Evolutionary conservation across 306 rosid genomes (phyloP), one percentile per base, ranked within the genome.

Genomic region (Chamaecrista fasciculata): DNA sequence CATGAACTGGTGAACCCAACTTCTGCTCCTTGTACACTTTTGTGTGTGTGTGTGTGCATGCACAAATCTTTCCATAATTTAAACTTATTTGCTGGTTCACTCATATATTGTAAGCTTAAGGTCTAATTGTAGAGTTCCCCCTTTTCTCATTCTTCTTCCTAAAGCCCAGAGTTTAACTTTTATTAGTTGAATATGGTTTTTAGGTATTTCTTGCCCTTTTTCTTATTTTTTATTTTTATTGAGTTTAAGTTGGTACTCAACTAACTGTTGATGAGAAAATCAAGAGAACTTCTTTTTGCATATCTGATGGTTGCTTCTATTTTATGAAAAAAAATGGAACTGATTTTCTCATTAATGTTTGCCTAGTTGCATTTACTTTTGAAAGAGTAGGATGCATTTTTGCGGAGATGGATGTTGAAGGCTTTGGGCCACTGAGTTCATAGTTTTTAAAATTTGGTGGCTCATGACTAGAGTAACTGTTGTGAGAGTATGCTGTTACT

Each of bases 151-250:
- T 8, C 14, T 50, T 21, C 28, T 21, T 23, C 7, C 10, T 15
- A 55, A 36, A 7, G 60, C 70, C 21, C 29, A 8, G 18, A 25
- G 26, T 48, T 48, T 36, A 7, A 34, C 7, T 34, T 34, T 7
- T 34, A 4, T 34, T 34, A 34, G 40, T 9, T 34, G 9, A 34
- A 34, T 1, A 46, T 59, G 73, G 43, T 66, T 63, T 29, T 20
- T 65, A 14, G 75, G 15, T 31, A 39, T 71, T 63, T 63, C 44
- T 70, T 39, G 18, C 44, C 31, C 44, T 37, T 29, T 49, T 48
- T 34, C 20, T 71, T 40, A 26, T 39, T 71, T 40, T 40, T 39
- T 52, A 47, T 26, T 36, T 18, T 73, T 44, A 73, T 26, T 6
- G 70, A 62, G 44, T 39, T 2, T 2, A 34, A 34, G 40, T 34